Base-by-base conservation (phyloP, 495 filamentous ascomycete genomes). In the Lepraria neglecta region DNA sequence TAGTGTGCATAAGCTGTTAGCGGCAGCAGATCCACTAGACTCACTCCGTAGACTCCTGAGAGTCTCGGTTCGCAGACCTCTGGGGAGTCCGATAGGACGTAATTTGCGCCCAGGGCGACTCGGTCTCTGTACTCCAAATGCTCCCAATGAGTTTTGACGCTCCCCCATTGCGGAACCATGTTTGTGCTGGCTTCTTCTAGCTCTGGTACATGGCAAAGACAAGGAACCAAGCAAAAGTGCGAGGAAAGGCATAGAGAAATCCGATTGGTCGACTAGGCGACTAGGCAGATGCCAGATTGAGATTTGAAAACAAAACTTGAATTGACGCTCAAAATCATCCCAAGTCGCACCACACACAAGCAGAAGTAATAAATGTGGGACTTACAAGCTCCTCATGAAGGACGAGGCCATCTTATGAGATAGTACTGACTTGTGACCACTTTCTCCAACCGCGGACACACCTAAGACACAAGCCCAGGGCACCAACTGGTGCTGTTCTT, bases 351-450 rank as follows among this genome's bases (percentile, higher is more conserved):
- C 31, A 21, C 28, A 14, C 27, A 12, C n/a, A 19, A 35, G 6
- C 3, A 0, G 11, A 57, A 14, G 24, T 24, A 4, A 42, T 14
- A 43, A 19, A 27, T 14, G 15, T n/a, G n/a, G 11, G 21, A 57
- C 42, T 45, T 27, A 57, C 54, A 57, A 42, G 42, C 31, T 57
- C 19, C 54, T 24, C 54, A 43, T 45, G 21, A 57, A 45, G 38
- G 54, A 45, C 19, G 54, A 45, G 54, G 54, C 38, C 51, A 54
- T 54, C 51, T 54, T 24, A 3, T 35, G n/a, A 11, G 21, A 24
- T 38, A 35, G 30, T 33, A 7, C 30, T n/a, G 19, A 35, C 4
- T 14, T 24, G 17, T 11, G 10, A 3, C 51, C 51, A n/a, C 51
- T 54, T 5, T 11, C 33, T 21, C 30, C 12, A 21, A 17, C 35